phyloP scores from a whole-genome alignment of 805 yeast species.

The Wickerhamomyces bovis region DNA sequence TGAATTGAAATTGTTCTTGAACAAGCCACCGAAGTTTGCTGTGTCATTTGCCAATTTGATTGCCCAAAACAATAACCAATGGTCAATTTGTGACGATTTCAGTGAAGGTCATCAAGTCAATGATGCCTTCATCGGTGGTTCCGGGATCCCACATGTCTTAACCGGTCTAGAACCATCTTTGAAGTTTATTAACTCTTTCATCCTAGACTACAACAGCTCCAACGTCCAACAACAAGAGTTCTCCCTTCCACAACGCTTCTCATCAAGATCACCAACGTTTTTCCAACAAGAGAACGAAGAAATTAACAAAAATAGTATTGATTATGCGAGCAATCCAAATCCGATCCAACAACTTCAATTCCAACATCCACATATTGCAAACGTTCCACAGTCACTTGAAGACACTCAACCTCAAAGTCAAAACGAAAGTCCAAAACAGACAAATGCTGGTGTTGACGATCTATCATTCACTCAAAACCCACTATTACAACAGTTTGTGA shows the following conservation, averaged over 20 bases:
- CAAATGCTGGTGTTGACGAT: neutral
- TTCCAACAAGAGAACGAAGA: conserved; percentile 1
- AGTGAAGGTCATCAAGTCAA: conserved; percentile 80
- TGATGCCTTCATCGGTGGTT: conserved; percentile 57
- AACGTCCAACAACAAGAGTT: conserved; percentile 24
- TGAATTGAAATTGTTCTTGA: conserved; percentile 45
- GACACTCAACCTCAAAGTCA: neutral
- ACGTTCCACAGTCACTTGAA: neutral
- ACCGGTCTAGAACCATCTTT: conserved; percentile 51
- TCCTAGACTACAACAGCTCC: conserved; percentile 38
- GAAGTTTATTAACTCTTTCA: conserved; percentile 47
- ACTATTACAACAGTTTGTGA: conserved; percentile 7
- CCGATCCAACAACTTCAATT: conserved; percentile 2
- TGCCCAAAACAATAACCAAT: conserved; percentile 48
- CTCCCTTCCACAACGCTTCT: conserved; percentile 17
- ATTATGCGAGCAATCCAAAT: conserved; percentile 5
- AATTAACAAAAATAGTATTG: conserved; percentile 6
- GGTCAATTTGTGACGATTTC: conserved; percentile 82
- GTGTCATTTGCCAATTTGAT: conserved; percentile 61
- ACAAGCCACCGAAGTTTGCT: conserved; percentile 70
- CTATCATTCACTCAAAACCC: conserved; percentile 1
- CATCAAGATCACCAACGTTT: conserved; percentile 15
- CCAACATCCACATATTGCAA: neutral
- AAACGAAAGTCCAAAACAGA: neutral
- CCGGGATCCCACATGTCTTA: conserved; percentile 61